Base-by-base conservation (phyloP, 1,139 yeast genomes). In the Torulaspora globosa region DNA sequence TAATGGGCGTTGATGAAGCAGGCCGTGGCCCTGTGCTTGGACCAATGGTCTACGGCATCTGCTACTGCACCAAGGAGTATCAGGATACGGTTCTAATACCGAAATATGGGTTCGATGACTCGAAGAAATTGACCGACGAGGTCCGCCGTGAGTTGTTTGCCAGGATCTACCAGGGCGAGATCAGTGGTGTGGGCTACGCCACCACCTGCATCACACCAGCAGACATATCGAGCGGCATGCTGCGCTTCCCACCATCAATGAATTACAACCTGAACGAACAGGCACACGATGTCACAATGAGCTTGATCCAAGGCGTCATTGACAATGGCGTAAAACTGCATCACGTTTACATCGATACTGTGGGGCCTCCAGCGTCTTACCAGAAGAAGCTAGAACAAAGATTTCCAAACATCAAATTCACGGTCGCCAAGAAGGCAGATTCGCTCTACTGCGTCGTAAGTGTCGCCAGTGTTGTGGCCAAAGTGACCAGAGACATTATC, bases 11-110 rank as follows among this genome's bases (percentile, higher is more conserved):
- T 1, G 98, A 92, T 64, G 99, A 92, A 65, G 98, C 99, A 0
- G 98, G 99, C 0, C 75, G 99, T 54, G 99, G 99, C 0, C 98
- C 99, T 0, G 97, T 94, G 0, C 62, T 92, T 43, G 95, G 98
- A 0, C 95, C 97, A 0, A 94, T 92, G 98, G 98, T 94, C 1
- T 92, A 92, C 59, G 96, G 96, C 1, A 72, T 88, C 2, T 81
- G 95, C 2, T 92, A 88, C 62, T 82, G 95, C 55, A 68, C 81
- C 14, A 73, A 74, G 41, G 62, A 69, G 1, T 87, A 79, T 59
- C 64, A 66, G 36, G 82, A 78, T 45, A 53, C 62, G 0, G 61
- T 65, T 5, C 66, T 82, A 46, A 78, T 84, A 43, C 71, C 70
- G 6, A 68, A 74, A 30, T 82, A 78, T 53, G 96, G 92, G 9